Base-by-base conservation (phyloP, 208 protist species). In the Herpetomonas muscarum region DNA sequence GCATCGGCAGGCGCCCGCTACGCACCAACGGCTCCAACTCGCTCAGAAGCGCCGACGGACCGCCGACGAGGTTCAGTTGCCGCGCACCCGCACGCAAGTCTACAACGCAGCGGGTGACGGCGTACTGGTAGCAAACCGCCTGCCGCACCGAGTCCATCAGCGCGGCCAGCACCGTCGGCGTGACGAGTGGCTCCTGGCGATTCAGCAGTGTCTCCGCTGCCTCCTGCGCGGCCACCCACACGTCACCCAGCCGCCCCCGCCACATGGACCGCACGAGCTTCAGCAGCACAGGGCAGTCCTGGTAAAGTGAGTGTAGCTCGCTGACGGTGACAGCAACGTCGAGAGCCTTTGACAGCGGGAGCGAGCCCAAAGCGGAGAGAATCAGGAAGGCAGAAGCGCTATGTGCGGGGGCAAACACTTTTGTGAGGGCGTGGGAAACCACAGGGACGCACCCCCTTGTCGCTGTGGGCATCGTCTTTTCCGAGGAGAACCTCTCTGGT, bases 81-180 rank as follows among this genome's bases (percentile, higher is more conserved):
- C 3, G 19, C 3, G 47, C 55, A 39, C 31, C 51, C 13, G 25
- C 36, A 6, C 42, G 32, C 6, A 67, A 10, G 46, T n/a, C 25
- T n/a, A 60, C 47, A 4, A 42, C 21, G 17, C 25, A 17, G 36
- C 51, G 53, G n/a, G 41, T 29, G 28, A 21, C 21, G 39, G 55
- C 19, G 61, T 75, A 76, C 37, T 81, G 64, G 39, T 53, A 81
- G 56, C 74, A 78, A 0, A 82, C 9, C 5, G 66, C 66, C n/a
- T 57, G 34, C 22, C 32, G 32, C 39, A 77, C 70, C 1, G 48
- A 24, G 19, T 25, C 15, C 54, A 72, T 56, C 42, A 89, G 41
- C 22, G 63, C 31, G 9, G 24, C 41, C 28, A 70, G 37, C 42
- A 61, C n/a, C 29, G 60, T 39, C 3, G 31, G 3, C 3, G 42